Conservation (phyloP, 768 basidiomycete genomes). For the Suillus occidentalis region DNA sequence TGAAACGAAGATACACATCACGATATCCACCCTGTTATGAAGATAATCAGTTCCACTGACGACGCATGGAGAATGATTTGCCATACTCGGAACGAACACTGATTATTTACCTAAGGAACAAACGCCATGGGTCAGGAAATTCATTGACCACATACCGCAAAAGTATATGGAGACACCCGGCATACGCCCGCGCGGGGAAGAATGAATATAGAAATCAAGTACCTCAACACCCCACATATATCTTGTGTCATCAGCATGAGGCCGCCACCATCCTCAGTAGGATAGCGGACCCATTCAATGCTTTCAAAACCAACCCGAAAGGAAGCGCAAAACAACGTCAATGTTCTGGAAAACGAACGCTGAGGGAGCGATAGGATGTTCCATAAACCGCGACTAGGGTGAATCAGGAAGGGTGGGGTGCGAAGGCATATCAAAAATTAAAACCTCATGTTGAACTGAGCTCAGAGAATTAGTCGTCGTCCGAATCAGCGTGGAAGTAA, state of each 20-base stretch:
- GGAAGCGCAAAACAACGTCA: background rate
- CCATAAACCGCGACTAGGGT: background rate
- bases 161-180: background rate
- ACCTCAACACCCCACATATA: background rate
- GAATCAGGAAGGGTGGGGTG: background rate
- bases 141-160: background rate
- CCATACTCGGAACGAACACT: background rate
- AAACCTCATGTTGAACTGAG: background rate
- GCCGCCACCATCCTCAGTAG: background rate
- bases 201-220: background rate
- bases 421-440: background rate
- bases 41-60: background rate
- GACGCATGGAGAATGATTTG: background rate
- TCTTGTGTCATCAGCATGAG: background rate
- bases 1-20: background rate
- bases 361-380: background rate
- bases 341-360: background rate
- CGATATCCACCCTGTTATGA: background rate
- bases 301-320: background rate
- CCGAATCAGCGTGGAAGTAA: background rate
- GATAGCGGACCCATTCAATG: background rate
- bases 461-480: background rate
- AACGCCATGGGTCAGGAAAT: background rate
- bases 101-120: background rate
- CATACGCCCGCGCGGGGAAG: background rate